phyloP scores from a whole-genome alignment of 106 monocot genomes.

The Phalaenopsis equestris region DNA sequence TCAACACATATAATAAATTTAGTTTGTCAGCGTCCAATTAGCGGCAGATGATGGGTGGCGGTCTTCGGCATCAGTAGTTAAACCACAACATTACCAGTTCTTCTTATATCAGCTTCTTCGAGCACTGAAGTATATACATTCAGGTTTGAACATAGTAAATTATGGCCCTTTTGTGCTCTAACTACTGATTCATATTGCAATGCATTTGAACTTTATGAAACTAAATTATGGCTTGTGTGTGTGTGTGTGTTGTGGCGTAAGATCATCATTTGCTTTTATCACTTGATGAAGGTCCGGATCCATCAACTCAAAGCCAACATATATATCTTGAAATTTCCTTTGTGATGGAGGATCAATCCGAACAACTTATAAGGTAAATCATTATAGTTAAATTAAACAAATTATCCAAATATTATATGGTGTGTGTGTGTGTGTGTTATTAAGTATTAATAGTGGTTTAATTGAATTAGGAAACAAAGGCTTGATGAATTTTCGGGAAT shows the following conservation, averaged over 20 bases:
- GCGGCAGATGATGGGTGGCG: constrained; percentile 45
- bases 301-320: constrained; percentile 61
- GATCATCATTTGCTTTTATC: constrained; percentile 60
- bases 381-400: no score
- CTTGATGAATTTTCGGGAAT: no score
- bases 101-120: constrained; percentile 59
- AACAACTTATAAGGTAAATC: no score
- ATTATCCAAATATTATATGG: no score
- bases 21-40: constrained; percentile 26
- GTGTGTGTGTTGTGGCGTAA: constrained; percentile 29
- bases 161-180: not conserved
- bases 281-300: constrained; percentile 68
- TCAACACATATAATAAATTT: no score
- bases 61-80: not conserved
- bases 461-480: no score
- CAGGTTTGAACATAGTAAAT: constrained; percentile 16
- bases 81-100: constrained; percentile 48
- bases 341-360: constrained; percentile 25
- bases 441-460: no score
- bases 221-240: not conserved
- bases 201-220: not conserved
- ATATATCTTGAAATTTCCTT: constrained; percentile 55
- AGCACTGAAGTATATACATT: constrained; percentile 51
- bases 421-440: no score
- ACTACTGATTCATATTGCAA: not conserved